Evolutionary conservation across 441 rosid species (phyloP), one percentile per base, ranked within the genome.

Genomic region (Mallotus repandus): DNA sequence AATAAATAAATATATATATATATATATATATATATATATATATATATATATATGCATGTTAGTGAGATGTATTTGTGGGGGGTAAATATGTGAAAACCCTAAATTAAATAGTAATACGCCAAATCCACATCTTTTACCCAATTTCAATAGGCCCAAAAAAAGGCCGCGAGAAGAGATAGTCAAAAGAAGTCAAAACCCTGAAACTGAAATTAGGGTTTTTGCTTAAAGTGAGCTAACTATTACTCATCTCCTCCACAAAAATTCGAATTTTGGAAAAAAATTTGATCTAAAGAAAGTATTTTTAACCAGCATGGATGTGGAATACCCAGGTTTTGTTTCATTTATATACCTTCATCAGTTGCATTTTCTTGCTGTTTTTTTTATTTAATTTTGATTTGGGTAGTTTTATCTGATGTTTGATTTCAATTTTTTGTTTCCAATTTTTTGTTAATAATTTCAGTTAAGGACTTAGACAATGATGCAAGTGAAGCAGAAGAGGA

Each of bases 381-480:
- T 32, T 53, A 14, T 12, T 19, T 5, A 43, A 43, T 2, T 48
- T 52, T 32, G 11, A 14, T 18, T 16, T 50, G 16, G 46, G 3
- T 11, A 64, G 11, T 19, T 32, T 53, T 18, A 13, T 18, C 41
- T 50, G 41, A 55, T 25, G 13, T n/a, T 21, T 59, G 32, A 4
- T 8, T 29, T 58, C 52, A 50, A 29, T 21, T 46, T 21, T 66
- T 45, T 12, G 5, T 15, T 13, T 25, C 29, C 63, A 8, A 66
- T 46, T 58, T 41, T 67, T 59, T 35, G 3, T 72, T 15, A 45
- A 68, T 67, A 12, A 56, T 65, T 21, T 46, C 81, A 81, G 89
- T 76, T 12, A 65, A 74, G 72, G 78, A 81, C 63, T 79, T 81
- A 64, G 87, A 81, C 56, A 76, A 22, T 69, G 84, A 70, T 41